A percentile compares a stretch with the other conserved stretches of the same genome.
Conservation (phyloP, 768 basidiomycete genomes). For the Exidia glandulosa region DNA sequence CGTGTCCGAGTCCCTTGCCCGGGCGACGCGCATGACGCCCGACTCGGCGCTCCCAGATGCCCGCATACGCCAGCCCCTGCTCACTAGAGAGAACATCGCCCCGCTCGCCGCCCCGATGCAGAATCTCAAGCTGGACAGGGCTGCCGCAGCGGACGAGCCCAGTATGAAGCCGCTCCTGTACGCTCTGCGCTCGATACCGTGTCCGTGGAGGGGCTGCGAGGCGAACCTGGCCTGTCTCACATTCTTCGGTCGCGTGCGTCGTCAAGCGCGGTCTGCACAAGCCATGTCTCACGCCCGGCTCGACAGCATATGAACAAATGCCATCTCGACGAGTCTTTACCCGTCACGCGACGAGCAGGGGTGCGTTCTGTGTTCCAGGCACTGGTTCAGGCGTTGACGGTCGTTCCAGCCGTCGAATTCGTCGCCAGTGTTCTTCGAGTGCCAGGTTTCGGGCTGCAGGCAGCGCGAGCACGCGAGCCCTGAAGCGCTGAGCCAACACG, state of each 20-base stretch:
- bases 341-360: not conserved
- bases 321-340: not conserved
- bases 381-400: not conserved
- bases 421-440: too few relatives aligned
- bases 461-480: too few relatives aligned
- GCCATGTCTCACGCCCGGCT: not conserved
- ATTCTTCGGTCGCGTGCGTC: not conserved
- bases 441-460: too few relatives aligned
- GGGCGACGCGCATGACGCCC: too few relatives aligned
- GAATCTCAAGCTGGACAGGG: too few relatives aligned
- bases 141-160: too few relatives aligned
- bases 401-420: not conserved
- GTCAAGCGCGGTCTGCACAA: not conserved
- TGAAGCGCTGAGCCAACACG: too few relatives aligned
- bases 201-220: not conserved
- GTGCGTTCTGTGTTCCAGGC: not conserved
- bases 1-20: not conserved
- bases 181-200: not conserved
- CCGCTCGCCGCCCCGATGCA: too few relatives aligned
- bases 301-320: not conserved
- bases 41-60: too few relatives aligned
- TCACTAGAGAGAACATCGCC: too few relatives aligned
- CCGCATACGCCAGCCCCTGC: too few relatives aligned
- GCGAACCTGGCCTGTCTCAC: not conserved
- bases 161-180: not conserved